A percentile compares a stretch with the other conserved stretches of the same genome.
Conservation (phyloP, 306 rosid genomes). For the Fragaria vesca region DNA sequence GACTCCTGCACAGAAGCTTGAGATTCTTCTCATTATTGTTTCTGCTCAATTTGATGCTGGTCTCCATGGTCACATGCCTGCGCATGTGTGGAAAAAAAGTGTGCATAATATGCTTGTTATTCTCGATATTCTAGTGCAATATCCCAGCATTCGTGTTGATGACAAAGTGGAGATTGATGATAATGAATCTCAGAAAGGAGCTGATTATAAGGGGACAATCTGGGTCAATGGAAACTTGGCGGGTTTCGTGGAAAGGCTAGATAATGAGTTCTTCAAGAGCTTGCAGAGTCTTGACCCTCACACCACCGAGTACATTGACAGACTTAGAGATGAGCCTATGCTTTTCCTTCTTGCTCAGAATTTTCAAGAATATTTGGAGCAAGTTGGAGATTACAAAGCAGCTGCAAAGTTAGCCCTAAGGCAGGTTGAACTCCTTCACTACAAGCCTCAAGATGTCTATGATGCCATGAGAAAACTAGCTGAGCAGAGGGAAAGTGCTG, state of each 20-base stretch:
- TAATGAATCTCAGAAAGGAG: constrained; percentile 71
- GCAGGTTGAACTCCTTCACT: constrained; percentile 77
- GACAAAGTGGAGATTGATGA: constrained; percentile 70
- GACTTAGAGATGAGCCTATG: constrained; percentile 79
- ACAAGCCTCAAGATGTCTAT: constrained; percentile 90
- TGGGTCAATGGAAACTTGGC: constrained; percentile 81
- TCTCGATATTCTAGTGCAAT: constrained; percentile 73
- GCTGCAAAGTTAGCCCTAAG: constrained; percentile 77
- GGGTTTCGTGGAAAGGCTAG: constrained; percentile 73
- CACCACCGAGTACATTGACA: constrained; percentile 86
- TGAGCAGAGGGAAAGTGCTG: constrained; percentile 48
- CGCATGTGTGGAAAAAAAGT: constrained; percentile 81
- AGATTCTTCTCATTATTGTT: constrained; percentile 68
- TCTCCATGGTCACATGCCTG: constrained; percentile 89
- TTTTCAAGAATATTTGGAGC: constrained; percentile 82
- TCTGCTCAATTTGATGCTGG: constrained; percentile 85
- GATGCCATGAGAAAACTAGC: constrained; percentile 83
- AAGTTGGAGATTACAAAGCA: constrained; percentile 56
- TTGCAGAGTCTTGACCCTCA: constrained; percentile 93
- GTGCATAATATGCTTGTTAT: constrained; percentile 75
- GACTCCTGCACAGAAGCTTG: constrained; percentile 87
- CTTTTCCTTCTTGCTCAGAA: constrained; percentile 83
- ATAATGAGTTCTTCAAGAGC: constrained; percentile 84
- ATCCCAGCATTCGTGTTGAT: constrained; percentile 72
- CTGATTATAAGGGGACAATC: constrained; percentile 58